These are phyloP conservation scores for Actinidia polygama DNA, from an alignment of 179 eudicot species.

Conservation along the genomic window DNA sequence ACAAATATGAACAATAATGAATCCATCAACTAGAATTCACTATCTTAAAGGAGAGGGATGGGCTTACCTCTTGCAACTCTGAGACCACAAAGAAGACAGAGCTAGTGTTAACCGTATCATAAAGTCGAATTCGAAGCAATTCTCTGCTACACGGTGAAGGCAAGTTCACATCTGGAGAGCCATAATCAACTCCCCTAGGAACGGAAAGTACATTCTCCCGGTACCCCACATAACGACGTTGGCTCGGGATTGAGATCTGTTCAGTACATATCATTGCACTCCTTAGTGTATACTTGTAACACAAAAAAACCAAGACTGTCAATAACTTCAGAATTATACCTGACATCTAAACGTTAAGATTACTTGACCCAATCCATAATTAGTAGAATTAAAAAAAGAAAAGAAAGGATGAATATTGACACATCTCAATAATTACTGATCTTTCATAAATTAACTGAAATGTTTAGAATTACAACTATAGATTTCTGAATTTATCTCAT, in stretches of 20 bases:
- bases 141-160: constrained; percentile 51
- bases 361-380: not conserved
- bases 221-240: constrained; percentile 70
- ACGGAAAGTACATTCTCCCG: constrained; percentile 50
- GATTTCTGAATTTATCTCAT: not conserved
- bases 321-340: not conserved
- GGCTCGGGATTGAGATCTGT: constrained; percentile 75
- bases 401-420: too few relatives aligned
- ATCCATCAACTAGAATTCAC: not conserved
- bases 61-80: constrained; percentile 53
- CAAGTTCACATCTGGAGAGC: constrained; percentile 40
- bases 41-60: not conserved
- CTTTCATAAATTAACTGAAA: too few relatives aligned
- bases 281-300: not conserved
- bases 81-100: constrained; percentile 53
- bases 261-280: constrained; percentile 13
- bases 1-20: not conserved
- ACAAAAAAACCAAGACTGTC: not conserved
- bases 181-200: constrained; percentile 24
- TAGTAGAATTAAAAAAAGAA: not conserved
- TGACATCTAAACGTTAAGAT: too few relatives aligned
- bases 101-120: constrained; percentile 45
- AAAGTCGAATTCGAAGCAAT: constrained; percentile 51
- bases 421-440: not conserved
- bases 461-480: not conserved